Base-by-base conservation (phyloP, 2,329 filamentous ascomycete genomes). In the Hymenoscyphus occultus region DNA sequence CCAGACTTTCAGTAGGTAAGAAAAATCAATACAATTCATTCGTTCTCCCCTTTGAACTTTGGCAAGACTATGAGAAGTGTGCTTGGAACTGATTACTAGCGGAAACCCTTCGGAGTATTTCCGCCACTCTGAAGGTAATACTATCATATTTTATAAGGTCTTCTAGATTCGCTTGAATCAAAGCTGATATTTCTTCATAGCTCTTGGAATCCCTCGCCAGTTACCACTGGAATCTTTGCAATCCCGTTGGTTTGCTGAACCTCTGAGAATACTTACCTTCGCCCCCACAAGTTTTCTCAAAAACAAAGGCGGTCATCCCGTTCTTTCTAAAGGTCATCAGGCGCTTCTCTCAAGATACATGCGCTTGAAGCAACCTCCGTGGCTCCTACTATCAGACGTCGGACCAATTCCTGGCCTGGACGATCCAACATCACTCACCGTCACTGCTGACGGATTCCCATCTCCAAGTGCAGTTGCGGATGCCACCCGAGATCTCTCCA, bases 1-100 rank as follows among this genome's bases (percentile, higher is more conserved):
- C 84, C 64, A 86, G 92, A 76, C 82, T 99, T 45, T 90, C 87
- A 73, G 86, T 97, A 77, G 91, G 94, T 97, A 89, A 81, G 92
- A 76, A 54, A n/a, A 68, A 72, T 64, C 67, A 73, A 74, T 75
- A 69, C 65, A 71, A 68, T 58, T 56, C 66, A 68, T 68, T 61
- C 63, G 68, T 66, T 70, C 65, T 60, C 64, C 61, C 64, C 56
- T 61, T 16, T 57, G 57, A 32, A 61, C 60, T 13, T 68, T 39
- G 9, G 56, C 56, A 39, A 10, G 28, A 35, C 14, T 22, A 13
- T 39, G 31, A 19, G 68, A 68, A 57, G 19, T 40, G 59, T 68
- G 51, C 61, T 61, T n/a, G 63, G 58, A 60, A 35, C 14, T 56
- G 42, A 65, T 22, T 63, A 39, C 40, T 42, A 69, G 65, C 56